Evolutionary conservation across 129 eudicot genomes (phyloP), one percentile per base, ranked within the genome.

Genomic region (Lactuca saligna): DNA sequence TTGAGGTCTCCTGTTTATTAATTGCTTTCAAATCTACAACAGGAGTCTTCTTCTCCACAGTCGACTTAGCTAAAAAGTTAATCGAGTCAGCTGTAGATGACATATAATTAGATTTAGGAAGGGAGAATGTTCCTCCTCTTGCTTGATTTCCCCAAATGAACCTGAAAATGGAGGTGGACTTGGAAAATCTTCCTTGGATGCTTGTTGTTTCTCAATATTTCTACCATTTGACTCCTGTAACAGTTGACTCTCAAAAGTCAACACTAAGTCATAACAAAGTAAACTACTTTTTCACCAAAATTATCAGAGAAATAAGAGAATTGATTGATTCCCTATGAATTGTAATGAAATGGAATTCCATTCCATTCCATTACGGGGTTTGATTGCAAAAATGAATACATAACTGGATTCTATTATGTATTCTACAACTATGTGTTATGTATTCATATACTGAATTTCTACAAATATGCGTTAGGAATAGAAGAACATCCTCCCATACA

Each of bases 141-240:
- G 83, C 65, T 80, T 82, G 51, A 82, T 80, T 53, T 85, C 85
- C 39, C 64, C 75, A 73, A 65, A 55, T 46, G 84, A 64, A 61
- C 69, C 80, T 38, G 80, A 78, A 81, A 85, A 78, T 4, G 92
- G 96, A 64, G 96, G 96, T 46, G 96, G 89, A 54, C 87, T 88
- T 4, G 96, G 96, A 76, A 72, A 65, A 68, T 85, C 96, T 73
- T 82, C 86, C 75, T 76, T 79, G 8, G 66, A n/a, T 57, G 78
- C 70, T 72, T 62, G 61, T 16, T 42, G 54, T 44, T 78, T 80
- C 74, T 83, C 78, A 57, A 74, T 71, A 57, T 67, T 74, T 67
- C 66, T 64, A 54, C 48, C 58, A 62, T 42, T 42, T 10, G 57
- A 33, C 15, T 80, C 75, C 86, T 80, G 80, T 42, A 59, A 44